Percentiles rank a stretch among this genome's conserved stretches.
Evolutionary conservation across 495 filamentous ascomycete genomes (phyloP).

Genomic region (Podospora comata): DNA sequence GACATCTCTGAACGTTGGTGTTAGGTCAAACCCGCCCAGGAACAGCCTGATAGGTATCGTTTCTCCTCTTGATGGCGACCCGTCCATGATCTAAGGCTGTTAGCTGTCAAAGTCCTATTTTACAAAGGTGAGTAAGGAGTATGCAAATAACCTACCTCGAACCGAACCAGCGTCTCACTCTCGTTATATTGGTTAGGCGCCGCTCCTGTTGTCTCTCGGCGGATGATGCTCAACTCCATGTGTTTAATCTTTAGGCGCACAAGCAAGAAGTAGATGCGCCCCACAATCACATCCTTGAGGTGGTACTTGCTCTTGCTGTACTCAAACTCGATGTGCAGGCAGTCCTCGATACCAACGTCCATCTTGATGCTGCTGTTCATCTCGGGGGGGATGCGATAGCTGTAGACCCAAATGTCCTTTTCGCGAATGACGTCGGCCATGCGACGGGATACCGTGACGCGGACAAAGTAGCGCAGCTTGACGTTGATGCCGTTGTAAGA

Average conservation of each 20-base stretch:
- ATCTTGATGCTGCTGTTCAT: conserved; percentile 99
- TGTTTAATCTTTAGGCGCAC: conserved; percentile 99
- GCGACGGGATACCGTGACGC: conserved; percentile 90
- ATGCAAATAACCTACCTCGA: conserved; percentile 64
- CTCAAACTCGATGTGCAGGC: conserved; percentile 98
- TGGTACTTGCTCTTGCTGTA: conserved; percentile 99
- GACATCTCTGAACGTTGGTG: conserved; percentile 97
- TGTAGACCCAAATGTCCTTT: conserved; percentile 99
- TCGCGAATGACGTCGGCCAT: conserved; percentile 98
- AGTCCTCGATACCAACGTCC: conserved; percentile 99
- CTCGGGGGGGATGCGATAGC: conserved; percentile 96
- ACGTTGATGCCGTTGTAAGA: conserved; percentile 99
- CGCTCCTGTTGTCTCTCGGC: conserved; percentile 91
- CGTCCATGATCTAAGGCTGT: conserved; percentile 84
- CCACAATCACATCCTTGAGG: conserved; percentile 98
- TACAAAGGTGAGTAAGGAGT: background rate
- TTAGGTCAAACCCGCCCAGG: conserved; percentile 95
- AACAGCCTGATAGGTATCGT: conserved; percentile 98
- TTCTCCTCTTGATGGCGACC: conserved; percentile 93
- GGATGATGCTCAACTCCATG: conserved; percentile 98
- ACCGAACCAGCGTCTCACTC: conserved; percentile 95
- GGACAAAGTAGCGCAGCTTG: conserved; percentile 95
- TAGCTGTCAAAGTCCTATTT: background rate
- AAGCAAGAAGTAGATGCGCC: conserved; percentile 96
- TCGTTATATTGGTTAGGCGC: conserved; percentile 99